Evolutionary conservation across 331 rosid genomes (phyloP), one percentile per base, ranked within the genome.

Genomic region (Erythrophleum ivorense): DNA sequence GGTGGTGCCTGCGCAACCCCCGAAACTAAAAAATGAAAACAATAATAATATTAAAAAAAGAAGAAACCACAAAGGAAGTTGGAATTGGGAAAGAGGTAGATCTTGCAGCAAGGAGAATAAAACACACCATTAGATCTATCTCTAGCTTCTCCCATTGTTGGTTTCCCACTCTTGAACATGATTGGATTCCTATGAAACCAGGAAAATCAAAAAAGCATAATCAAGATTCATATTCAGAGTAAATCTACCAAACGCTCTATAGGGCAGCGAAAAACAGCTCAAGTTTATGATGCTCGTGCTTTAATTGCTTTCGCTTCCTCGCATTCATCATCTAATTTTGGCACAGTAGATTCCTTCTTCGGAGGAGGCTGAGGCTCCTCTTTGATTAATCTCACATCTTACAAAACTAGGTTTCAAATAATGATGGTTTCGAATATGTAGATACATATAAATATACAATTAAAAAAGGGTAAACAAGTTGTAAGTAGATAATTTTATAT

Each of bases 91-190:
- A 62, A 43, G 41, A 40, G 57, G 59, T 31, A 19, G 76, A 45
- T 34, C 40, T 45, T 57, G 81, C 52, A 16, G 29, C 3, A 41
- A 24, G 65, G 67, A 64, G 60, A 82, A 36, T 49, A 70, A 84
- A 71, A 76, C 79, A 45, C 87, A 95, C 99, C 99, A 93, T 95
- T 87, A 95, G 94, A 89, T 95, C 99, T 86, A 95, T 93, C 87
- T 88, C 90, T 82, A 84, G 88, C 87, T 93, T 95, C 66, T 93
- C 98, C 81, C 91, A 97, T 29, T 90, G 75, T 80, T 87, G 94
- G 77, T 2, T 54, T 89, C 63, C 85, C 98, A 79, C 75, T 52
- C 72, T 82, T 94, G 0, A 85, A 72, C 21, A 75, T 48, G 0
- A 90, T 29, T 38, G 83, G 81, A 75, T 79, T 88, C 85, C 99